Base-by-base conservation (phyloP, 2,329 filamentous ascomycete species). In the Triangularia setosa region DNA sequence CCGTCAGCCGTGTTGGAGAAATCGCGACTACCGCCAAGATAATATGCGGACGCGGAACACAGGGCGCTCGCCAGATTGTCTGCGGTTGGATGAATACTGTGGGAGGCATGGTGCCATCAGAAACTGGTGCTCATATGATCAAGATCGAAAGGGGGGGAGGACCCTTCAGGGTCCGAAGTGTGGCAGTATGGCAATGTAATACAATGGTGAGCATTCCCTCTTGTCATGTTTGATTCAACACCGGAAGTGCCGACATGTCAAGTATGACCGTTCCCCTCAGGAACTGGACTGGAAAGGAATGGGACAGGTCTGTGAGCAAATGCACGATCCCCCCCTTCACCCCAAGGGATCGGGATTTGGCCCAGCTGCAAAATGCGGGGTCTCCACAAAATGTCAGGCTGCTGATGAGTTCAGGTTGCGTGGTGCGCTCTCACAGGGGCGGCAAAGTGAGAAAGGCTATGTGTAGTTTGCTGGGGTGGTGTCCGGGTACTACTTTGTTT, bases 1-100 rank as follows among this genome's bases (percentile, higher is more conserved):
- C 54, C 52, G 64, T 56, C 63, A 65, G 67, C 67, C 67, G 63
- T 58, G 63, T 67, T 67, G 67, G 61, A 64, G 64, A 56, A 48
- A 27, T 53, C 21, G 30, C 52, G 60, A 56, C 60, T 57, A 35
- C 60, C 27, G 53, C 33, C 33, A 56, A 62, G 60, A 44, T 54
- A 59, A 40, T 28, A 64, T 55, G 53, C 12, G 58, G 54, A 62
- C 5, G 58, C 55, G 63, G 65, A 65, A 62, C 58, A 60, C 55
- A 60, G 35, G 28, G 11, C 33, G 35, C 54, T 53, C 61, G 54
- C 35, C 40, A 53, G 28, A 55, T 53, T 44, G 35, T 65, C 18
- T 35, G 28, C 57, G 24, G 28, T 54, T 61, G 58, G 58, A 60
- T 60, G 58, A 60, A 60, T 60, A 60, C 28, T 23, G 18, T 53